A percentile compares a stretch with the other conserved stretches of the same genome.
phyloP scores from a whole-genome alignment of 805 yeast species.

The Torulaspora maleeae region DNA sequence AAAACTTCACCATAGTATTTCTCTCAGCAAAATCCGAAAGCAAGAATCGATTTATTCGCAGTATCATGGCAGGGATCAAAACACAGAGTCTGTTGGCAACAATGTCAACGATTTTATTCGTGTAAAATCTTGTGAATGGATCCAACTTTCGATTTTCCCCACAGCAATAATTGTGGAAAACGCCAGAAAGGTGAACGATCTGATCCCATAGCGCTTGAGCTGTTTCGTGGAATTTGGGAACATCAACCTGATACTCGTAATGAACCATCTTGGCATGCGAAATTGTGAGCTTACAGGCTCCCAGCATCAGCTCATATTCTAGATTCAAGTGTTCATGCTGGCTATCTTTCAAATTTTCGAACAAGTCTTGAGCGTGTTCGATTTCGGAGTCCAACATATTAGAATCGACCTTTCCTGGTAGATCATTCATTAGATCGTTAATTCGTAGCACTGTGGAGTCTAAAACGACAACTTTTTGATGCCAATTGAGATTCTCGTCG shows the following conservation, averaged over 20 bases:
- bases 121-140: constrained; percentile 24
- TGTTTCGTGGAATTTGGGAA: constrained; percentile 14
- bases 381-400: constrained; percentile 13
- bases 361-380: constrained; percentile 6
- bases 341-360: constrained; percentile 9
- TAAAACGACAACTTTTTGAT: constrained; percentile 15
- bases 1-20: constrained; percentile 18
- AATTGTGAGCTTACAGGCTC: constrained; percentile 21
- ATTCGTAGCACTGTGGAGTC: constrained; percentile 19
- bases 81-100: constrained; percentile 25
- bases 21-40: constrained; percentile 9
- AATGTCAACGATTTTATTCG: constrained; percentile 30
- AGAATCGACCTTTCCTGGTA: constrained; percentile 21
- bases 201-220: constrained; percentile 24
- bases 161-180: constrained; percentile 22
- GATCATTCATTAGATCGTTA: constrained; percentile 22
- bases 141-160: constrained; percentile 11
- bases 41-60: constrained; percentile 22
- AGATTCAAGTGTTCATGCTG: constrained; percentile 9
- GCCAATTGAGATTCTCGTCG: constrained; percentile 18
- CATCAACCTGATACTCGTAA: constrained; percentile 18
- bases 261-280: constrained; percentile 24
- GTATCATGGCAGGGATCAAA: constrained; percentile 27
- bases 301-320: constrained; percentile 24
- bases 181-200: constrained; percentile 17